A percentile compares a stretch with the other conserved stretches of the same genome.
Conservation (phyloP, 495 filamentous ascomycete species). For the Bryoglossum gracile region DNA sequence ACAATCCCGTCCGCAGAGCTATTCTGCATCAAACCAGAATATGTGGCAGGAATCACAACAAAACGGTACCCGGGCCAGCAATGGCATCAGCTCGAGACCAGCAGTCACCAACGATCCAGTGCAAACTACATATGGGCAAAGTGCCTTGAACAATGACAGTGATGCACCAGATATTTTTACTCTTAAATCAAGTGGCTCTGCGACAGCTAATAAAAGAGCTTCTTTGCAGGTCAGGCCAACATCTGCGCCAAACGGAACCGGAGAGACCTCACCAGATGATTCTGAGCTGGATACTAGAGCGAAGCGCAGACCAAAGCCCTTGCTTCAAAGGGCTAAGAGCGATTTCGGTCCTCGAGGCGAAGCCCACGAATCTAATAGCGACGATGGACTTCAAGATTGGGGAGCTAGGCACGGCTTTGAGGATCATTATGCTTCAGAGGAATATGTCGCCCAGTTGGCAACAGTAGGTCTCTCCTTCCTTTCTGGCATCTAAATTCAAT, state of each 20-base stretch:
- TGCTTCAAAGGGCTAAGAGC: conserved; percentile 62
- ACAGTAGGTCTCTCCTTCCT: conserved; percentile 39
- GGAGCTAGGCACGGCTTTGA: conserved; percentile 61
- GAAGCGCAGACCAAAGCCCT: conserved; percentile 41
- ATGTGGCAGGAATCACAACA: not conserved
- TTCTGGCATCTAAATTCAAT: no score
- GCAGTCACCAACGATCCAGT: conserved; percentile 22
- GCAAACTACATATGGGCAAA: conserved; percentile 7
- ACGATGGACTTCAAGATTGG: conserved; percentile 36
- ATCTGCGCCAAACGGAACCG: conserved; percentile 11
- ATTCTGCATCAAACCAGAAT: conserved; percentile 24
- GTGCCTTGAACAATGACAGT: conserved; percentile 3
- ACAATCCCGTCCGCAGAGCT: conserved; percentile 40
- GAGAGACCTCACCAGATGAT: conserved; percentile 24
- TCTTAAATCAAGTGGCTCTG: not conserved
- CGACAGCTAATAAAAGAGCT: not conserved
- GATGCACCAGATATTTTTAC: not conserved
- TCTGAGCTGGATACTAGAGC: conserved; percentile 17
- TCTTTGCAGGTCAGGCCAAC: conserved; percentile 16
- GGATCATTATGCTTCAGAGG: conserved; percentile 61
- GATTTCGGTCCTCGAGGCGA: conserved; percentile 53
- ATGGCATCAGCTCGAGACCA: conserved; percentile 11
- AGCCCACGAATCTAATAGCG: conserved; percentile 31
- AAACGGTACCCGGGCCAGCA: conserved; percentile 15
- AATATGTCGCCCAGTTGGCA: conserved; percentile 49